Percentiles rank a stretch among this genome's conserved stretches.
phyloP scores from a whole-genome alignment of 2,329 filamentous ascomycete genomes.

The Hymenoscyphus occultus region DNA sequence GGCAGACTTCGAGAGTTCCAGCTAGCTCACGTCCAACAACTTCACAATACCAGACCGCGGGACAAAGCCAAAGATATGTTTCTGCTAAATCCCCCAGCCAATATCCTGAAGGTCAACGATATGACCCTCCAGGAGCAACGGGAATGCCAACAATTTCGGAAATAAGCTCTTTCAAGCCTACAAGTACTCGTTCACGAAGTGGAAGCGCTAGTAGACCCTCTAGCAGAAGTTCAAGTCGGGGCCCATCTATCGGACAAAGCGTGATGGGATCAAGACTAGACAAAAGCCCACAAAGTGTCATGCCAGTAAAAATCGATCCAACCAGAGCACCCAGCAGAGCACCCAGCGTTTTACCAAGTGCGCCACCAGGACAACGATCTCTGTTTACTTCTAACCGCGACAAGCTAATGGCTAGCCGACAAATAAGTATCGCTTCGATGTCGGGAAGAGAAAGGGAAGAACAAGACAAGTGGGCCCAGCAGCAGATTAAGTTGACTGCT shows the following conservation, averaged over 20 bases:
- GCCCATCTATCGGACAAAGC: not conserved
- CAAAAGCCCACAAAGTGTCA: not conserved
- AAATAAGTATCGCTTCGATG: not conserved
- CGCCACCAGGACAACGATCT: not conserved
- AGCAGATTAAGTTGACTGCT: constrained; percentile 46
- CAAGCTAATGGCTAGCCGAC: constrained; percentile 10
- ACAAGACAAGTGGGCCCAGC: constrained; percentile 12
- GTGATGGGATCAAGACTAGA: too few species aligned
- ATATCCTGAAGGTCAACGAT: not conserved
- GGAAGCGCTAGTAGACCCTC: not conserved
- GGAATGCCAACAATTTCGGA: not conserved
- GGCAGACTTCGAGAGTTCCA: not conserved
- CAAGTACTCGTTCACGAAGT: not conserved
- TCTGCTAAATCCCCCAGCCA: not conserved
- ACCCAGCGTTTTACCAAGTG: not conserved
- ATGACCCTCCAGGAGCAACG: not conserved
- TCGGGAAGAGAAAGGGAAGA: not conserved
- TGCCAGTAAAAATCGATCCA: not conserved
- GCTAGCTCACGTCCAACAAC: not conserved
- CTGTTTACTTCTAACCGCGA: not conserved
- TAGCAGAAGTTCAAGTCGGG: not conserved
- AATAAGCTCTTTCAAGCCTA: not conserved
- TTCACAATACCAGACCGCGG: not conserved
- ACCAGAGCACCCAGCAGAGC: not conserved
- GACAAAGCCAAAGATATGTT: not conserved